Conservation (phyloP, 306 rosid genomes). For the Prunus dulcis region DNA sequence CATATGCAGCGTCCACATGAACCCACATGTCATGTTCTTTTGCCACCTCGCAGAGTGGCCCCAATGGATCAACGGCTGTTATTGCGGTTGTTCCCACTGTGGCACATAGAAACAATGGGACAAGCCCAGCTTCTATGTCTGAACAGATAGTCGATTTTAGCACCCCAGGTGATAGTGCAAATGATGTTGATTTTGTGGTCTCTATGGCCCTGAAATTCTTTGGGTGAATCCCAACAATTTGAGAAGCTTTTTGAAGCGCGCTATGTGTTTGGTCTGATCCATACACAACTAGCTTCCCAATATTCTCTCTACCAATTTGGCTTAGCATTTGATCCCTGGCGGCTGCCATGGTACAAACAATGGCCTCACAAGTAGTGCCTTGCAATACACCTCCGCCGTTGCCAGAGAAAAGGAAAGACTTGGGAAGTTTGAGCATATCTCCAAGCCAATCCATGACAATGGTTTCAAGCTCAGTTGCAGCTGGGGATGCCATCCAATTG, state of each 20-base stretch:
- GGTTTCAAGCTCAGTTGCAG: slow-evolving; percentile 40
- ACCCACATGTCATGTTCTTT: slow-evolving; percentile 39
- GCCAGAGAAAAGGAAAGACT: slow-evolving; percentile 31
- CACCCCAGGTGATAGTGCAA: slow-evolving; percentile 15
- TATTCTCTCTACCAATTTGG: slow-evolving; percentile 16
- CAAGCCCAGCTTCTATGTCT: slow-evolving; percentile 22
- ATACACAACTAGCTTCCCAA: slow-evolving; percentile 32
- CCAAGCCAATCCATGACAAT: slow-evolving; percentile 48
- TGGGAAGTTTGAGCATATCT: slow-evolving; percentile 34
- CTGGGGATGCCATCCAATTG: slow-evolving; percentile 49
- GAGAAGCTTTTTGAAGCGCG: slow-evolving; percentile 28
- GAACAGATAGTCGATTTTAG: neutral
- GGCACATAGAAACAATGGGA: slow-evolving; percentile 32
- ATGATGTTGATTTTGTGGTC: slow-evolving; percentile 21
- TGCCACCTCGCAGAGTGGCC: slow-evolving; percentile 18
- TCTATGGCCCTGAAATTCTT: slow-evolving; percentile 15
- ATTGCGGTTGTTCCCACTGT: slow-evolving; percentile 41
- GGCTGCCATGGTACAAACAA: slow-evolving; percentile 31
- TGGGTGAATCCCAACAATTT: slow-evolving; percentile 27
- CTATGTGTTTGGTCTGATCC: slow-evolving; percentile 46
- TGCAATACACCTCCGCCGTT: slow-evolving; percentile 38
- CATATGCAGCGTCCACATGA: slow-evolving; percentile 46
- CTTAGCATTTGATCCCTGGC: slow-evolving; percentile 31
- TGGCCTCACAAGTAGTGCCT: slow-evolving; percentile 41
- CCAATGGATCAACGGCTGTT: slow-evolving; percentile 33